Conservation (phyloP, 2,329 filamentous ascomycete genomes). For the Didymella segeticola region DNA sequence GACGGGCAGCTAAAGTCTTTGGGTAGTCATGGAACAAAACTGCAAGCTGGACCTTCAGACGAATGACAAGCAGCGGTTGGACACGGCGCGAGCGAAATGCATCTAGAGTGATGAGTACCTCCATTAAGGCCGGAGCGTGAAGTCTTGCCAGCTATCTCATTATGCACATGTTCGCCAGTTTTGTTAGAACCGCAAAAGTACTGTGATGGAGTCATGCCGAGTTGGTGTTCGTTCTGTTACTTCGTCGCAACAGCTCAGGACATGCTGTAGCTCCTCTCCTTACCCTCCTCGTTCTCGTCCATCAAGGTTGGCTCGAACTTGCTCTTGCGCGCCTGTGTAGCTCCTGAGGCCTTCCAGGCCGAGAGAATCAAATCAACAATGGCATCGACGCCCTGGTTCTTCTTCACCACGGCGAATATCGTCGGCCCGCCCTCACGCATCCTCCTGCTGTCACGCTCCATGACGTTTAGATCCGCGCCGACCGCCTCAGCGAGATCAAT, state of each 20-base stretch:
- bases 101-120: neutral
- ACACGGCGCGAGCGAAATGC: too few species aligned
- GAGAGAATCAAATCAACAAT: conserved; percentile 89
- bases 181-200: neutral
- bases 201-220: neutral
- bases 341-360: conserved; percentile 91
- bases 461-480: conserved; percentile 87
- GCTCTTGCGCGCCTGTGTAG: conserved; percentile 52
- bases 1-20: too few species aligned
- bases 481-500: conserved; percentile 90
- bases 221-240: neutral
- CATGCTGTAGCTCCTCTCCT: conserved; percentile 21
- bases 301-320: conserved; percentile 44
- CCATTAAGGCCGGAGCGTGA: too few species aligned
- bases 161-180: neutral
- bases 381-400: conserved; percentile 80
- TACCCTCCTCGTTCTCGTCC: conserved; percentile 29
- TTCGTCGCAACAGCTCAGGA: neutral
- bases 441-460: conserved; percentile 93
- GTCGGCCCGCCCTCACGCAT: conserved; percentile 95
- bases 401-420: conserved; percentile 97
- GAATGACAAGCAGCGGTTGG: too few species aligned
- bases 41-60: too few species aligned
- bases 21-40: too few species aligned
- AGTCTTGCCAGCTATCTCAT: neutral